Evolutionary conservation across 1,139 yeast genomes (phyloP), one percentile per base, ranked within the genome.

Genomic region (Zygosaccharomyces pseudobailii): DNA sequence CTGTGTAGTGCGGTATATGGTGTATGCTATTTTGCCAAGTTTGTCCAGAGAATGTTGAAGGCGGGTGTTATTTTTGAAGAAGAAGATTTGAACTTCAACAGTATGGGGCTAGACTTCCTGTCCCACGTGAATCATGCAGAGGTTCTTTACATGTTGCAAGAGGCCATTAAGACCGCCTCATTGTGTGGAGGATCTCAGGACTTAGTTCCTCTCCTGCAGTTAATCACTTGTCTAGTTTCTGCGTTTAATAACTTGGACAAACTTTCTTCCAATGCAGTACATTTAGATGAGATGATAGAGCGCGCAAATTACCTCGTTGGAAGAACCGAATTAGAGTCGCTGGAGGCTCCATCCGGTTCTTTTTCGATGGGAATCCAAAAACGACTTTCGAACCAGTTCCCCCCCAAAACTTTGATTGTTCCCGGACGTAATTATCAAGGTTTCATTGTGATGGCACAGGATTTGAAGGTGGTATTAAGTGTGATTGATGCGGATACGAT

Each of bases 11-110:
- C 72, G 49, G 64, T 75, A 5, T 55, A 78, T 25, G 86, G 82
- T 2, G 56, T 81, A 6, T 66, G 79, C 40, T 77, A 76, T 50
- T 74, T 80, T 56, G 74, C 79, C 5, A 79, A 79, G 20, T 70
- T 77, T 42, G 71, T 76, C 5, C 59, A 76, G 3, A 63, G 67
- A 6, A 65, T 82, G 32, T 80, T 82, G 1, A 69, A 64, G 45
- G 68, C 74, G 17, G 82, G 81, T n/a, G 84, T 81, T 6, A 69
- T 85, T 17, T 81, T 80, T 55, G 90, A 84, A 56, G 92, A 85
- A 57, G 94, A 85, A 59, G 94, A 85, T 63, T 67, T 85, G 43
- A 81, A 82, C 47, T 79, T 85, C 2, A 76, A 84, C 53, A 71
- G 73, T 9, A 79, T 84, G 83, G 80, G 79, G 43, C 48, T 72